Base-by-base conservation (phyloP, 768 basidiomycete species). In the Cubamyces sp. region DNA sequence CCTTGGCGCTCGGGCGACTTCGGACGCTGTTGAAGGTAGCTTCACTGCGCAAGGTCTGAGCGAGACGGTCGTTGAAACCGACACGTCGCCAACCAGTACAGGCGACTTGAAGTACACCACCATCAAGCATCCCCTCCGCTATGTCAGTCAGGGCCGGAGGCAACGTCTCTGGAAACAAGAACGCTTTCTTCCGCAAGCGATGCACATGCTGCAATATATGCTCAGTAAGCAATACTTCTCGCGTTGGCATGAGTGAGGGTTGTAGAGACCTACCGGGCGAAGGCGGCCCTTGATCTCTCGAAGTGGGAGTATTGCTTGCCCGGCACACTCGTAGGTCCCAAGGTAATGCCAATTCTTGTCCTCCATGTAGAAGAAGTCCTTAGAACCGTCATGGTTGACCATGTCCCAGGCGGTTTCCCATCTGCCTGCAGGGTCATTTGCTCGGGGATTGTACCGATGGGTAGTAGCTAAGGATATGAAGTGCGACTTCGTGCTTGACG, bases 81-180 rank as follows among this genome's bases (percentile, higher is more conserved):
- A 64, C 49, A 9, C 60, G 57, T 11, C 37, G 55, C 57, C 63
- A 58, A 5, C 59, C 66, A 8, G 53, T 45, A 45, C 62, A 62
- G 3, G 26, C 26, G 18, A 62, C 37, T 25, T 64, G 42, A 15
- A 67, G 60, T 16, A 49, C 53, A 18, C 52, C 56, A 3, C 18
- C 8, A 5, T 42, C n/a, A 39, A 57, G 56, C 66, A 64, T 67
- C 0, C 47, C 15, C 25, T 51, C 30, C 19, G 49, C 45, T 30
- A 52, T 61, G 1, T 12, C 28, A 1, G 45, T 30, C 9, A 64
- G 16, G 3, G 59, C 26, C 3, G 60, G 56, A 0, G 66, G 60
- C 2, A 60, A 39, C 16, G 49, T 15, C 0, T 53, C 50, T 15
- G 40, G 48, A 15, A 41, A 51, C 6, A 47, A 16, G 7, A 53